Evolutionary conservation across 768 basidiomycete species (phyloP), one percentile per base, ranked within the genome.

Genomic region (Lactarius tabidus): DNA sequence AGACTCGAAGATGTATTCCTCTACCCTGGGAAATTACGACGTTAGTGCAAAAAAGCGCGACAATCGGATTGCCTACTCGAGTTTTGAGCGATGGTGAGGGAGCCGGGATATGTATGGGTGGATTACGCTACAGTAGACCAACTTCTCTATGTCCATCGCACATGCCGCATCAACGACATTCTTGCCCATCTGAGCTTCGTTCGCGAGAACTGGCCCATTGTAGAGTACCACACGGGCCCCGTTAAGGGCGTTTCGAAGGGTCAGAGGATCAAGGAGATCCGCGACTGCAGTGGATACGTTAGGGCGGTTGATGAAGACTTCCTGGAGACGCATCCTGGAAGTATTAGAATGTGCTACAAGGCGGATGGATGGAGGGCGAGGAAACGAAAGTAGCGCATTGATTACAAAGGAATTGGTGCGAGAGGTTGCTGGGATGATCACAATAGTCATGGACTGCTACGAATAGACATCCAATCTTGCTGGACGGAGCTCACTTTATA

Each of bases 1-100:
- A 18, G 75, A 75, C 53, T 77, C 75, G 52, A 76, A 71, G 10
- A 79, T 74, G 38, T 77, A 74, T 59, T 78, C 73, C 67, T 79
- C 77, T 35, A 77, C 70, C 59, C 74, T 75, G 20, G 36, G 38
- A 9, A 33, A 58, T 52, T 35, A 51, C 20, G 23, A 26, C 28
- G 23, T 64, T 35, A 57, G 59, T 48, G 3, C 31, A 29, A 55
- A 31, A 38, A 12, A 53, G 31, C 7, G 28, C n/a, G 26, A 18
- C 2, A 53, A 41, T 35, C 33, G 35, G 14, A 23, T 17, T 48
- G 60, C 68, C 23, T 28, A 69, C 68, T 67, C 68, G 9, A 69
- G 62, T 26, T 69, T 69, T 6, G 57, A 53, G 45, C 66, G 61
- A 45, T 69, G 68, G 28, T 69, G 68, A 20, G 62, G 58, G 23